A percentile compares a stretch with the other conserved stretches of the same genome.
Conservation (phyloP, 2,329 filamentous ascomycete genomes). For the Phyllosticta capitalensis region DNA sequence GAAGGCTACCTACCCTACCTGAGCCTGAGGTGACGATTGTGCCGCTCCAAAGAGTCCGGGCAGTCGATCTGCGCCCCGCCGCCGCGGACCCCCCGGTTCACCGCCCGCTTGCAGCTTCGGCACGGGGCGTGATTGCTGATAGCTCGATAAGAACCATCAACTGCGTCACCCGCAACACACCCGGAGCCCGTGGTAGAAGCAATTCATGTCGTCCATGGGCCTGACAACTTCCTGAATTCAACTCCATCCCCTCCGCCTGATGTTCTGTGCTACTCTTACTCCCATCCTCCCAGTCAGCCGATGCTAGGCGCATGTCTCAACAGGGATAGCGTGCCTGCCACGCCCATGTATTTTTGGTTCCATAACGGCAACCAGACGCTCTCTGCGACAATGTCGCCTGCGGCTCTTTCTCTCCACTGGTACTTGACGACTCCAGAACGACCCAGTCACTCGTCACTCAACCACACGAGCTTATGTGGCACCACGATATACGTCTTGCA, state of each 20-base stretch:
- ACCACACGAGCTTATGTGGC: not conserved
- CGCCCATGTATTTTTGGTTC: not conserved
- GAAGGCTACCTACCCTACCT: not conserved
- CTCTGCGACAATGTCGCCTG: not conserved
- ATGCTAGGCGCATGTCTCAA: conserved; percentile 1
- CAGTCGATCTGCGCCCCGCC: too few relatives aligned
- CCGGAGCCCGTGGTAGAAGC: too few relatives aligned
- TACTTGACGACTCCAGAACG: not conserved
- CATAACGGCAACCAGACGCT: not conserved
- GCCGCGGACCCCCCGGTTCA: not conserved
- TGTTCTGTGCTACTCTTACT: not conserved
- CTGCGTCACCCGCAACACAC: not conserved
- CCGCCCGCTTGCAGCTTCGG: not conserved
- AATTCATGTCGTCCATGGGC: too few relatives aligned
- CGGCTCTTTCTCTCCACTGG: not conserved
- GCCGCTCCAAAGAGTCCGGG: not conserved
- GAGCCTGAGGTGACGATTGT: not conserved
- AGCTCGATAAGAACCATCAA: not conserved
- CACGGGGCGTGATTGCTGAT: not conserved
- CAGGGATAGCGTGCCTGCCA: not conserved
- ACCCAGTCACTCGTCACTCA: not conserved
- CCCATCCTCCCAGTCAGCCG: not conserved
- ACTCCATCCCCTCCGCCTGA: not conserved
- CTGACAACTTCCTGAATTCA: too few relatives aligned
- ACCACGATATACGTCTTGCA: not conserved